Conservation (phyloP, 768 basidiomycete species). For the Cyclocybe aegerita region DNA sequence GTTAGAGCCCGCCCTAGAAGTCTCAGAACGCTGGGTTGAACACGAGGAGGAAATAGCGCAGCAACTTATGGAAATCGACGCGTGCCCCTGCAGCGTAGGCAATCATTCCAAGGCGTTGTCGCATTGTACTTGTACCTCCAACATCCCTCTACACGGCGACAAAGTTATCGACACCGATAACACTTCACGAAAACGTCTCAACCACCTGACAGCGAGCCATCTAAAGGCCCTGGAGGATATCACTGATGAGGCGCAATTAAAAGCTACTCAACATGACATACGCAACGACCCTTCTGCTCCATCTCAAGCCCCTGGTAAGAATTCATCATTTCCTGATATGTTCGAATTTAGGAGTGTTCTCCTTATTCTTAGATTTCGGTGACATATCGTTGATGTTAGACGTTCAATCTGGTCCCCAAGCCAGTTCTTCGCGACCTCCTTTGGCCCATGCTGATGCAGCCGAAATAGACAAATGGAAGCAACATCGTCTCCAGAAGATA, state of each 20-base stretch:
- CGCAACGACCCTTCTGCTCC: too few relatives aligned
- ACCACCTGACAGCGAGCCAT: slow-evolving; percentile 20
- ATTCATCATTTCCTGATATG: too few relatives aligned
- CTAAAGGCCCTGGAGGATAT: slow-evolving; percentile 24
- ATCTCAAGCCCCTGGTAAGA: too few relatives aligned
- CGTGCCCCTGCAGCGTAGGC: slow-evolving; percentile 15
- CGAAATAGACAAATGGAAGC: slow-evolving; percentile 36
- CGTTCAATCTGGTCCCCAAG: neutral
- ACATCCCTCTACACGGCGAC: neutral
- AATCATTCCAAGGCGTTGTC: neutral
- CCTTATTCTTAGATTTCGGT: too few relatives aligned
- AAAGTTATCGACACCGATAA: neutral
- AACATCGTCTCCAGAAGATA: slow-evolving; percentile 58
- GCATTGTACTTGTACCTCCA: neutral
- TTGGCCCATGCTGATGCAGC: slow-evolving; percentile 5
- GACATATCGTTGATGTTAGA: too few relatives aligned
- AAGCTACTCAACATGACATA: neutral
- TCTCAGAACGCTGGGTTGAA: slow-evolving; percentile 48
- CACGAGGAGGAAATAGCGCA: slow-evolving; percentile 47
- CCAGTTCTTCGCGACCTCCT: neutral
- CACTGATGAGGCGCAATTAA: slow-evolving; percentile 16
- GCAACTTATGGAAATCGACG: slow-evolving; percentile 7
- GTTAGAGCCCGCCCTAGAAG: slow-evolving; percentile 44
- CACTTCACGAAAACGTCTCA: slow-evolving; percentile 6
- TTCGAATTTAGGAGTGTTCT: too few relatives aligned